Evolutionary conservation across 306 rosid species (phyloP), one percentile per base, ranked within the genome.

Genomic region (Amphicarpaea edgeworthii): DNA sequence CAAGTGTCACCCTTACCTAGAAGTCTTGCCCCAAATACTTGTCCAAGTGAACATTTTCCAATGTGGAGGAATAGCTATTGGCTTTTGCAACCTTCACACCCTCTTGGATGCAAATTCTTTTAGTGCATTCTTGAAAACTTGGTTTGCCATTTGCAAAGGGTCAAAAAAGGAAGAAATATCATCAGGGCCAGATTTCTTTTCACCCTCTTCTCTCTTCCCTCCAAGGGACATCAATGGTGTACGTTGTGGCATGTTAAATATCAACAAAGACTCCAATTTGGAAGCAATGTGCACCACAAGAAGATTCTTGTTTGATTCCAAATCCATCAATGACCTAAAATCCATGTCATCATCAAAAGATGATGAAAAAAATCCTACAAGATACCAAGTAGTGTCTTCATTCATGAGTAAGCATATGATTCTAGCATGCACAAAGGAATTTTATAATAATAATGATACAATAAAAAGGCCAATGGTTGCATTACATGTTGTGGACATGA

Each of bases 61-160:
- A 14, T 90, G 92, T 77, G 90, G 92, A 41, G 90, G 92, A 6
- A 78, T 86, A 59, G 87, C 91, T 19, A 53, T 90, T 23, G 90
- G 84, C 0, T 12, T 74, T 30, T 81, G 87, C 53, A 58, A 70
- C 19, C 85, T 81, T 16, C 92, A 90, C 77, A 90, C 78, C 8
- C 12, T 75, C 3, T 30, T 61, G n/a, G 95, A 90, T 73, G 89
- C 85, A 20, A 16, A 32, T 1, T 77, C 90, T 1, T 12, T 67
- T 8, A 42, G 81, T 23, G 1, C 58, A 12, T 74, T 90, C 41
- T 38, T 90, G 58, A 58, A 68, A 38, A 75, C 83, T 0, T 90
- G 95, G 92, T 66, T 78, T 8, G 20, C 86, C 3, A 65, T 83
- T 32, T 72, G 58, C 20, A 50, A 68, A 15, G 86, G 82, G 2